These are phyloP conservation scores for Sungouiella thailandica DNA, from an alignment of 805 yeast species.

Conservation along the genomic window DNA sequence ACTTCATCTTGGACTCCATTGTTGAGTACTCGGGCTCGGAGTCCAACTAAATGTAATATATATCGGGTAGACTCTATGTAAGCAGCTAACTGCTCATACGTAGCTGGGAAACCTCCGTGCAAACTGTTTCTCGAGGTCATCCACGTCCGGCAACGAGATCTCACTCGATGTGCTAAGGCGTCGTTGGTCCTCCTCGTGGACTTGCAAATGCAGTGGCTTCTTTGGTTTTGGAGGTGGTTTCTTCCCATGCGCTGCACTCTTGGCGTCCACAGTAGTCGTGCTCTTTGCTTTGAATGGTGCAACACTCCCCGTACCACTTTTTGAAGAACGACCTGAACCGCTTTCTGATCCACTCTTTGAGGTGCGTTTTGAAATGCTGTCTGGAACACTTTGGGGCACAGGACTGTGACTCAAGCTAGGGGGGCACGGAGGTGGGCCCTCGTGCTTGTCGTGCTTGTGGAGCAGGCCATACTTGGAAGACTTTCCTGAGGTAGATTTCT, in stretches of 20 bases:
- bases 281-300: too few species aligned
- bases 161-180: constrained; percentile 36
- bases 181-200: constrained; percentile 15
- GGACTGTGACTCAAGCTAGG: constrained; percentile 11
- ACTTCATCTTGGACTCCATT: constrained; percentile 73
- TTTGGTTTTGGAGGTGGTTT: constrained; percentile 60
- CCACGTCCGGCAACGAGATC: constrained; percentile 47
- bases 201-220: constrained; percentile 53
- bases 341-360: too few species aligned
- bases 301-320: too few species aligned
- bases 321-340: too few species aligned
- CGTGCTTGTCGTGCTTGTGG: too few species aligned
- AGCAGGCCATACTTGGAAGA: too few species aligned
- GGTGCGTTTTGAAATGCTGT: too few species aligned
- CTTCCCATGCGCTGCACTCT: constrained; percentile 10
- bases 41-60: constrained; percentile 4
- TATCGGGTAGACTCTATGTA: neutral
- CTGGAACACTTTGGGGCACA: too few species aligned
- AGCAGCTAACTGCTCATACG: constrained; percentile 22
- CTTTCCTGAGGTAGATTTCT: too few species aligned
- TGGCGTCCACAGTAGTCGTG: too few species aligned
- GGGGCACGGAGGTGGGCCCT: constrained; percentile 37
- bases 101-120: constrained; percentile 59
- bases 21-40: constrained; percentile 33
- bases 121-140: constrained; percentile 54